Base-by-base conservation (phyloP, 441 rosid genomes). In the Pelargonium australe region DNA sequence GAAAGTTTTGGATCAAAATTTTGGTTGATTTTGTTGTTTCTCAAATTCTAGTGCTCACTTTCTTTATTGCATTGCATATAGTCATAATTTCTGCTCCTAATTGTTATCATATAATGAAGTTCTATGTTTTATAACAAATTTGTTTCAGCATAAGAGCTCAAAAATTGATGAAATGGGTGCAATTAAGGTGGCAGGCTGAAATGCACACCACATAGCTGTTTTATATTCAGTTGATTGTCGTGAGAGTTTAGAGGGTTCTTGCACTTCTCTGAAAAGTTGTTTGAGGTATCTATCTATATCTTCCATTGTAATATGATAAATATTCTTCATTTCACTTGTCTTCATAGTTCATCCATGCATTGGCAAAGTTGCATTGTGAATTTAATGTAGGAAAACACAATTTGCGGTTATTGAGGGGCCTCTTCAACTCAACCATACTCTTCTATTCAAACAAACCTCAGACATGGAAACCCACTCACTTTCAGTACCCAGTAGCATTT, bases 111-210 rank as follows among this genome's bases (percentile, higher is more conserved):
- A 25, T 25, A 25, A 25, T 25, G 31, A 25, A 25, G 31, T 25
- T 25, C 31, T 57, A 10, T 16, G 62, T 57, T 10, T 11, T 55
- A 17, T 16, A 8, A 40, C 69, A 47, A 19, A 64, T 67, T 67
- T 47, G 23, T 77, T 78, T 70, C 90, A 94, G 99, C 96, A 88
- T 78, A 94, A 83, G 75, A 89, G 92, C 81, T 89, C 97, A 47
- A 94, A 87, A 83, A 81, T 88, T 64, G 97, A 91, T 78, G 97
- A 94, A 79, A 78, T 88, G 78, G 93, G 96, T 72, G 94, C 82
- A 43, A 86, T 91, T 76, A 89, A 85, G 83, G 99, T 88, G 79
- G 92, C 88, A 65, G 96, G 97, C 86, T 94, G 85, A 87, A 79
- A 72, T 25, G 31, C 31, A 25, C 31, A 20, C 23, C 31, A 25